Conservation (phyloP, 495 filamentous ascomycete species). For the Trypethelium eluteriae region DNA sequence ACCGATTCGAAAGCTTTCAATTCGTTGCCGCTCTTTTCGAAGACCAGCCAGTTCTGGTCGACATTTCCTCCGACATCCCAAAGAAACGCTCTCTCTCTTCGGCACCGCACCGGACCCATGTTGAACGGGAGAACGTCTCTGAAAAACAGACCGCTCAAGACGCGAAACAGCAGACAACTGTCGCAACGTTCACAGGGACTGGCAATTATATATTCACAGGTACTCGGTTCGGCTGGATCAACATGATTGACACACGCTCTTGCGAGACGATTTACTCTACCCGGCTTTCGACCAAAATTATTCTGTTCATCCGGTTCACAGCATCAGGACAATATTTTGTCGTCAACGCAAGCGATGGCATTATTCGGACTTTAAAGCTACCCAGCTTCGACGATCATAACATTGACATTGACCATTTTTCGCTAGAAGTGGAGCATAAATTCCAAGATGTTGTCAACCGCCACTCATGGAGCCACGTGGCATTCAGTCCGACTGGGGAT, state of each 20-base stretch:
- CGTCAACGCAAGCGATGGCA: slow-evolving; percentile 82
- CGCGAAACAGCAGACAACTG: slow-evolving; percentile 87
- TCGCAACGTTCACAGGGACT: slow-evolving; percentile 72
- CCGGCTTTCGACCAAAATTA: slow-evolving; percentile 74
- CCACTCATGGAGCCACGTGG: slow-evolving; percentile 89
- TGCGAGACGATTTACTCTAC: slow-evolving; percentile 76
- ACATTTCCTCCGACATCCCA: slow-evolving; percentile 54
- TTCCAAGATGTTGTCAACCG: slow-evolving; percentile 96
- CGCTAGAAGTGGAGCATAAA: slow-evolving; percentile 90
- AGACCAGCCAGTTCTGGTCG: slow-evolving; percentile 81
- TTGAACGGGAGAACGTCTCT: slow-evolving; percentile 52
- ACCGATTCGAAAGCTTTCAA: slow-evolving; percentile 47
- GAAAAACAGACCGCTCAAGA: slow-evolving; percentile 87
- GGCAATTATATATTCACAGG: slow-evolving; percentile 84
- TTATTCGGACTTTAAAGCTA: slow-evolving; percentile 80
- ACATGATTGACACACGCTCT: slow-evolving; percentile 74
- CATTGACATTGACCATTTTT: slow-evolving; percentile 61
- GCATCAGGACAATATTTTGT: slow-evolving; percentile 77
- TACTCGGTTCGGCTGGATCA: slow-evolving; percentile 90
- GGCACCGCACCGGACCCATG: slow-evolving; percentile 58
- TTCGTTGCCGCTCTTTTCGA: slow-evolving; percentile 89
- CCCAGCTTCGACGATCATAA: slow-evolving; percentile 52
- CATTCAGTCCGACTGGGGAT: slow-evolving; percentile 79
- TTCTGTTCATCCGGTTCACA: slow-evolving; percentile 79
- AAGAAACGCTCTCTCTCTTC: slow-evolving; percentile 69